A percentile compares a stretch with the other conserved stretches of the same genome.
Conservation (phyloP, 2,329 filamentous ascomycete species). For the Zasmidium citrigriseum region DNA sequence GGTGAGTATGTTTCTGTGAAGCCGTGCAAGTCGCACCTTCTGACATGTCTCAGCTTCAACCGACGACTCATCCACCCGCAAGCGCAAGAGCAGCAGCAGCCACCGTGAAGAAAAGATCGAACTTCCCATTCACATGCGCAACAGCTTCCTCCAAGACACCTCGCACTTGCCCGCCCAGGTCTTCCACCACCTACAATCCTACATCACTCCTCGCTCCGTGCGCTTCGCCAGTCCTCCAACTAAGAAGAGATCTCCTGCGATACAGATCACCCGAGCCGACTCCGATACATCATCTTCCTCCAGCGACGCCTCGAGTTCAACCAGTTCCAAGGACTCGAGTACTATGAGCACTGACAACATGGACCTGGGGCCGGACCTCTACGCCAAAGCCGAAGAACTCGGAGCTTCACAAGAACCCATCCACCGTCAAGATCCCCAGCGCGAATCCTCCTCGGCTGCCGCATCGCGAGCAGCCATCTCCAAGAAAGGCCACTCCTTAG, state of each 20-base stretch:
- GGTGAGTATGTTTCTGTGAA: neutral
- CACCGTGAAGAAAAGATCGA: neutral
- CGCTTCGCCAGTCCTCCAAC: neutral
- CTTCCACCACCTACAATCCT: slow-evolving; percentile 2
- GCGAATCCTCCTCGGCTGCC: slow-evolving; percentile 8
- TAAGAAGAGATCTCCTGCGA: too few relatives aligned
- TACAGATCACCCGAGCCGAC: too few relatives aligned
- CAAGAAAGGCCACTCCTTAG: neutral
- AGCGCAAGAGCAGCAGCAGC: neutral
- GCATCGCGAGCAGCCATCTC: neutral
- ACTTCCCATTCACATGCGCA: slow-evolving; percentile 1
- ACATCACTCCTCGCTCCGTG: neutral
- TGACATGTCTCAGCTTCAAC: neutral
- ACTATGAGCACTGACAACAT: neutral
- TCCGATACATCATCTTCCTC: too few relatives aligned
- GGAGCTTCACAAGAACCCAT: neutral
- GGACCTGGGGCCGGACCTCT: slow-evolving; percentile 3
- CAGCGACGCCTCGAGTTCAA: too few relatives aligned
- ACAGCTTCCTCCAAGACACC: neutral
- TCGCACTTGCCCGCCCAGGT: slow-evolving; percentile 2
- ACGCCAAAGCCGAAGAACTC: neutral
- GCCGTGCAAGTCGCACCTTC: neutral
- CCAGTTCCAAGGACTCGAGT: too few relatives aligned
- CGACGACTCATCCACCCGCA: neutral
- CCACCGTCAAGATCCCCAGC: slow-evolving; percentile 1